Base-by-base conservation (phyloP, 2,329 filamentous ascomycete genomes). In the Arthrobotrys sinensis region DNA sequence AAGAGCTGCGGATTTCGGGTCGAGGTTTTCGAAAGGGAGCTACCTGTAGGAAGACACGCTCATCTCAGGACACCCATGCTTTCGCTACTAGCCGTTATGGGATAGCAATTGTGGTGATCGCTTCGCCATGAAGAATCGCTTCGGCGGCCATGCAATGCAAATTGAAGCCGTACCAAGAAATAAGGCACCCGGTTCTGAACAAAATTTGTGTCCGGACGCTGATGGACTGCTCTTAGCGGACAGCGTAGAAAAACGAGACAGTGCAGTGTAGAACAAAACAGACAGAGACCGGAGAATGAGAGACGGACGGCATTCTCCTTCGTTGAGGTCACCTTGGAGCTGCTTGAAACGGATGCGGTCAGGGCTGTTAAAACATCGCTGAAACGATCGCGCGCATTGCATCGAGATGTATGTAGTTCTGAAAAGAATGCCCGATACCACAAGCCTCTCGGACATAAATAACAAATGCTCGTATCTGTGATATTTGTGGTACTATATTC, bases 1-100 rank as follows among this genome's bases (percentile, higher is more conserved):
- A 80, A 91, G 92, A 83, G 92, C 93, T 3, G 89, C 90, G 14
- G 91, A 94, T 82, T 97, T 97, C 85, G 91, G 92, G 2, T 91
- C 91, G 0, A 88, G 93, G 60, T 97, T 97, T 82, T 89, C 90
- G 16, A 92, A 92, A 80, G 94, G 94, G 0, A 88, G 84, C 65
- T 91, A 88, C 82, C 82, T 91, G 63, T 90, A 81, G 84, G 45
- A 55, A 46, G 50, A 52, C 28, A 28, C 28, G 45, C 60, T 57
- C 16, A 43, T 28, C 28, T 73, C 40, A 40, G 36, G 24, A 36
- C 55, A 38, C 21, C 34, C 43, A 48, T 32, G 38, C 34, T 36
- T 46, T 48, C 28, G 45, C 53, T 32, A 38, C 24, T 50, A 60
- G 28, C 45, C 46, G 38, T 64, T 53, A 38, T 40, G 36, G 45